These are phyloP conservation scores for Berberis thunbergii DNA, from an alignment of 164 flowering plant genomes.

Conservation along the genomic window DNA sequence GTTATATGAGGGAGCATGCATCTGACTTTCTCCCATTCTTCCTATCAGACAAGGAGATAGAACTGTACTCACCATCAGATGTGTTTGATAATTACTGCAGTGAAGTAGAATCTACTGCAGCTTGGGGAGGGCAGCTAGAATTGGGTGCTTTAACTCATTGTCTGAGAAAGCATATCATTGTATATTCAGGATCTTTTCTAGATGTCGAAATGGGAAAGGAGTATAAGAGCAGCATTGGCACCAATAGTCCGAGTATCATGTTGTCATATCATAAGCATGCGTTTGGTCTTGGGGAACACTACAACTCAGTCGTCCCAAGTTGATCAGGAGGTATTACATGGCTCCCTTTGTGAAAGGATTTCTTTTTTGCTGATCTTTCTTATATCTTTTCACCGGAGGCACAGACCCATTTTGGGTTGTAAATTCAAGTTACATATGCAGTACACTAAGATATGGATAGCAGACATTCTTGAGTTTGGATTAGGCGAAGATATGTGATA, in stretches of 20 bases:
- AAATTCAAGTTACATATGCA: too few species aligned
- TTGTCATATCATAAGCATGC: constrained; percentile 23
- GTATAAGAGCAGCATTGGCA: constrained; percentile 34
- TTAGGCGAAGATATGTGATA: too few species aligned
- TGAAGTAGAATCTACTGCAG: constrained; percentile 79
- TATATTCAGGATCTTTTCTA: constrained; percentile 84
- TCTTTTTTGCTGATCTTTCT: too few species aligned
- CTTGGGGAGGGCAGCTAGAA: constrained; percentile 13
- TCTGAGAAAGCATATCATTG: constrained; percentile 62
- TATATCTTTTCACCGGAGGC: too few species aligned
- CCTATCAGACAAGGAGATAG: constrained; percentile 47
- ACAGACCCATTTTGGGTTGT: too few species aligned
- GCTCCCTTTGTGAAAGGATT: too few species aligned
- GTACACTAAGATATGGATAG: too few species aligned
- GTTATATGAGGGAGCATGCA: constrained; percentile 64
- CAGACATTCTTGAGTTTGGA: too few species aligned
- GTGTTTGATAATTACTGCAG: constrained; percentile 67
- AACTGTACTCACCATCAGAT: constrained; percentile 39
- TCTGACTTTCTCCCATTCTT: constrained; percentile 79
- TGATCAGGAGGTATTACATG: too few species aligned
- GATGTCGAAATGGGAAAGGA: constrained; percentile 98
- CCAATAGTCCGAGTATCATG: constrained; percentile 36
- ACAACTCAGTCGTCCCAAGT: constrained; percentile 46
- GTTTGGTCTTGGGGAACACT: constrained; percentile 96
- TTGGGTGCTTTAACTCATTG: constrained; percentile 84